Evolutionary conservation across 2,329 filamentous ascomycete genomes (phyloP), one percentile per base, ranked within the genome.

Genomic region (Escovopsis weberi): DNA sequence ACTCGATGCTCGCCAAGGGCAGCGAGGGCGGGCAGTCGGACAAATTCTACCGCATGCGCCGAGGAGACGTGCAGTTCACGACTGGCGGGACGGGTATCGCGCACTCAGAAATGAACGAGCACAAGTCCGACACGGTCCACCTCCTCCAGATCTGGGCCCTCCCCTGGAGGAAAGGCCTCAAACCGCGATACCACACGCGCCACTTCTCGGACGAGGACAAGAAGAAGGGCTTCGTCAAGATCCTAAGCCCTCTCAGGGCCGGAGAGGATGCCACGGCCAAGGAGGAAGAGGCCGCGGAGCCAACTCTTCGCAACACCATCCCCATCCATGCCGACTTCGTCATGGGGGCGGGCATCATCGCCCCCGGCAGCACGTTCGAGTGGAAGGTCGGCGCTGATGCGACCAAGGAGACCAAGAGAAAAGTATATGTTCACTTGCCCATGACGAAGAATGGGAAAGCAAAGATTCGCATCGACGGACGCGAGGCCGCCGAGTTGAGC

Each of bases 111-210:
- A 78, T 81, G 63, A 91, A 89, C 61, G 79, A 91, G 62, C 78
- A 85, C 58, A 59, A 65, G 42, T 63, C 71, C 12, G 75, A 84
- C 37, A 76, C 81, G 23, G 82, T 85, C 11, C 85, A 93, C 57
- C 93, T 93, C 56, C 65, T 94, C 32, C 86, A 94, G 62, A 93
- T 94, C 53, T 94, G 85, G 86, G 85, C 80, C 1, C 67, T 85
- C 40, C 85, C 85, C 0, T 88, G 85, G 74, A 78, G 78, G 59
- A 64, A 70, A 19, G 80, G 83, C 1, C 68, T 94, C 39, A 69
- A 70, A 38, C 86, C 86, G 2, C 70, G 74, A 34, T 94, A 94
- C 57, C 82, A 86, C 59, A 91, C 83, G 4, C 70, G 69, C 46
- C 73, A 75, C 48, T 93, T 86, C 52, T 62, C 67, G 40, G 85